Conservation (phyloP, 495 filamentous ascomycete species). For the Coniosporium apollinis region DNA sequence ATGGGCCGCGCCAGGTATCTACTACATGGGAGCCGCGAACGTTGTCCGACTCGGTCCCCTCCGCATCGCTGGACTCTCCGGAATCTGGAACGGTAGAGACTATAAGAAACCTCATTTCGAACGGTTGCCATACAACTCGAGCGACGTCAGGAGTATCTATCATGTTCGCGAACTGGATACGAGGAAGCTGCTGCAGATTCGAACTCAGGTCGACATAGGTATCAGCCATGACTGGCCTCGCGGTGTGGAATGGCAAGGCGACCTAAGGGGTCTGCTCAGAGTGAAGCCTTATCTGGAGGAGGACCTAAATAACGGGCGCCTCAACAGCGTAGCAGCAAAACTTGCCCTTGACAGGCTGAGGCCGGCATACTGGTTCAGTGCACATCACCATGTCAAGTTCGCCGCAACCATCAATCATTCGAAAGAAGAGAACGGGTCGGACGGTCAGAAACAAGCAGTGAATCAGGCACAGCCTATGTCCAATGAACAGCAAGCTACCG, state of each 20-base stretch:
- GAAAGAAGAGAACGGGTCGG: slow-evolving; percentile 10
- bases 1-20: slow-evolving; percentile 94
- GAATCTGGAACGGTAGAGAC: slow-evolving; percentile 81
- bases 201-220: slow-evolving; percentile 71
- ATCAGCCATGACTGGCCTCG: slow-evolving; percentile 92
- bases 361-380: slow-evolving; percentile 83
- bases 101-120: slow-evolving; percentile 70
- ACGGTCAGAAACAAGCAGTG: not conserved
- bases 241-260: slow-evolving; percentile 57
- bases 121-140: slow-evolving; percentile 61
- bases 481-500: not conserved
- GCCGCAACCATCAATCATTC: slow-evolving; percentile 53
- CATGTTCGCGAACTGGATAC: slow-evolving; percentile 83
- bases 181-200: slow-evolving; percentile 71
- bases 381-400: slow-evolving; percentile 81
- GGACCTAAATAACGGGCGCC: slow-evolving; percentile 52
- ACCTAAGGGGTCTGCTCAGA: slow-evolving; percentile 42
- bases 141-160: slow-evolving; percentile 64
- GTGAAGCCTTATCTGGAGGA: slow-evolving; percentile 53
- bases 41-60: slow-evolving; percentile 66
- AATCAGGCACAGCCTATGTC: not conserved
- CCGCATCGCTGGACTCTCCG: slow-evolving; percentile 77
- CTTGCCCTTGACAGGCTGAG: slow-evolving; percentile 65
- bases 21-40: slow-evolving; percentile 85
- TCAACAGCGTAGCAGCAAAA: slow-evolving; percentile 64